Evolutionary conservation across 2,329 filamentous ascomycete genomes (phyloP), one percentile per base, ranked within the genome.

Genomic region (Eutypella sp.): DNA sequence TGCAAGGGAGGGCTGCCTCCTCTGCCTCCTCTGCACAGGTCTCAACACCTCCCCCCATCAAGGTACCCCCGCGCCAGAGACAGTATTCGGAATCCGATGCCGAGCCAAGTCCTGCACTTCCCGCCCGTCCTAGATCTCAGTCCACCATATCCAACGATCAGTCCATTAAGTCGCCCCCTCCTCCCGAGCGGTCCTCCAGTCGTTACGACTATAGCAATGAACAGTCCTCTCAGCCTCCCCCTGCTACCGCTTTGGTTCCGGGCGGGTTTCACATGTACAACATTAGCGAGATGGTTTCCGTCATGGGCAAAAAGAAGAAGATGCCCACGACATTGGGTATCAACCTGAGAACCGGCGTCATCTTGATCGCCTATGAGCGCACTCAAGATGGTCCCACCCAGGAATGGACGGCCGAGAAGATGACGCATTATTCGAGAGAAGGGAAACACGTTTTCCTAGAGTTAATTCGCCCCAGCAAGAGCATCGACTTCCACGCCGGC

Each of bases 361-460:
- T 99, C 55, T 83, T 96, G 67, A 89, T 99, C 57, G 87, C 90
- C 0, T 91, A 92, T 0, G 92, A 95, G 62, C 89, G 87, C 62
- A 76, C 83, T 41, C 78, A 83, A 50, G 89, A 96, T 63, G 91
- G 89, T 2, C 85, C 87, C 3, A 84, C 88, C 48, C 85, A 95
- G 61, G 91, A 95, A 67, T 99, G 93, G 93, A 86, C 85, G 1
- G 92, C 90, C 1, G 91, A 97, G 37, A 93, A 87, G 64, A 85
- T 99, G 76, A 90, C 87, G n/a, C 89, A 96, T 67, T 97, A 97
- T 66, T 96, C 91, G 19, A 89, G 95, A 47, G 93, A 99, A 70
- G 93, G 92, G 29, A 99, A 99, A 63, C 93, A 97, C 67, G 88
- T 99, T 13, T 99, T 99, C 61, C 76, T 99, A 64, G 93, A 99